Base-by-base conservation (phyloP, 2,329 filamentous ascomycete genomes). In the Paradendryphiella salina region DNA sequence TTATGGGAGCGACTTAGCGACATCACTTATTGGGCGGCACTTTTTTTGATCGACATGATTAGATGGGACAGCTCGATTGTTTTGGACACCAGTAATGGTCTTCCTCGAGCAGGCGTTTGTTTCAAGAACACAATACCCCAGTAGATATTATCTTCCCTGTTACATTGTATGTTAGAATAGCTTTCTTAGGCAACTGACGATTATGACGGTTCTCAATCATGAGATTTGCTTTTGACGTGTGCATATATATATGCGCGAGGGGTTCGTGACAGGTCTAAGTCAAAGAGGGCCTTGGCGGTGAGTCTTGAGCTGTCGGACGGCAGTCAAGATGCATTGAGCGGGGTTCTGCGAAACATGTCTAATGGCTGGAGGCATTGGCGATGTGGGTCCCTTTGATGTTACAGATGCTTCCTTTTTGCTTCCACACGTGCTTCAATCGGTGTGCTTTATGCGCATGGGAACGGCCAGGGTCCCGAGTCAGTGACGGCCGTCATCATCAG, bases 21-120 rank as follows among this genome's bases (percentile, higher is more conserved):
- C 42, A 54, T 47, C 9, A 46, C 36, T 40, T 47, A 29, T 33
- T 46, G 52, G 56, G 59, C 37, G 49, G 52, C 18, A 47, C 40
- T n/a, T 23, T 48, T 43, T 57, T 50, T 44, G 43, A 44, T 47
- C 44, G 43, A 43, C 34, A 57, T 55, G 44, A 54, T 42, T 66
- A 63, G 61, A 63, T 42, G 52, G 50, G 59, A 36, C 61, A 46
- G 51, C 49, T 56, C 52, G 41, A 50, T 43, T 48, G 44, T 48
- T 43, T 39, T 8, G 39, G 50, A 54, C 31, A 50, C 61, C 55
- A 62, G 57, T 56, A 49, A 55, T 58, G 56, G 63, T 56, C 4
- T 17, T 47, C 31, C 45, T 35, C 46, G 60, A 60, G 61, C 61
- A 52, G 63, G 61, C 63, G 63, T 66, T 65, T 61, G 45, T 56